Conservation (phyloP, 805 yeast genomes). For the Jamesozyma spencerorum region DNA sequence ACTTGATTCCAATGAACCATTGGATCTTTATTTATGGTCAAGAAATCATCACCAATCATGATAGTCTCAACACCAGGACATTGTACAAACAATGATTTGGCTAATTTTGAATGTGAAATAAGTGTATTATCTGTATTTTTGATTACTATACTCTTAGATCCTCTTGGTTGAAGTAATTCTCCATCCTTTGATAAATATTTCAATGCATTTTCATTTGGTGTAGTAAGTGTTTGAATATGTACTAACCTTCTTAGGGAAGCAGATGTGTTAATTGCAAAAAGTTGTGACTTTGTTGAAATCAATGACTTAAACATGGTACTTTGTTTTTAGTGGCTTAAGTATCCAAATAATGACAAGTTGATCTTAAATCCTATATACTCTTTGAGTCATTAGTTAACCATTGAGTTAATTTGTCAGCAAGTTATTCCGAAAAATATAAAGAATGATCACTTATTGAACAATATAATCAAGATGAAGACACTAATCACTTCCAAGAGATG, state of each 20-base stretch:
- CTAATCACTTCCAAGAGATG: no score
- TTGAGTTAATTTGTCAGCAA: no score
- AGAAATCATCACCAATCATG: constrained; percentile 65
- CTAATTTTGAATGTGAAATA: constrained; percentile 48
- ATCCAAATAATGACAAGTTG: no score
- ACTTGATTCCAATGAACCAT: constrained; percentile 64
- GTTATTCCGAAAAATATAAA: background rate
- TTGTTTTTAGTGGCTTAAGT: no score
- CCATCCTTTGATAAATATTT: constrained; percentile 44
- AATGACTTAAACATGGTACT: constrained; percentile 1
- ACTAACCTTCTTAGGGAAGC: constrained; percentile 11
- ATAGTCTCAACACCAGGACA: constrained; percentile 51
- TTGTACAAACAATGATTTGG: constrained; percentile 43
- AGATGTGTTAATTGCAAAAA: background rate
- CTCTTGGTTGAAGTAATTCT: constrained; percentile 26
- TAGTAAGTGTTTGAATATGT: constrained; percentile 40
- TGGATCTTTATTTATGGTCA: constrained; percentile 62
- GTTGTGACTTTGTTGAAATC: background rate
- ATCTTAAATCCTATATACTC: no score
- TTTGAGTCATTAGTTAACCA: no score
- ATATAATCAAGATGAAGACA: no score
- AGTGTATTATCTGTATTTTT: constrained; percentile 27
- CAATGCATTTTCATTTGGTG: constrained; percentile 71
- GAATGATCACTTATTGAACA: background rate
- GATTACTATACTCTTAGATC: constrained; percentile 28